Evolutionary conservation across 2,329 filamentous ascomycete species (phyloP).

Genomic region (Scopulariopsis brevicaulis): DNA sequence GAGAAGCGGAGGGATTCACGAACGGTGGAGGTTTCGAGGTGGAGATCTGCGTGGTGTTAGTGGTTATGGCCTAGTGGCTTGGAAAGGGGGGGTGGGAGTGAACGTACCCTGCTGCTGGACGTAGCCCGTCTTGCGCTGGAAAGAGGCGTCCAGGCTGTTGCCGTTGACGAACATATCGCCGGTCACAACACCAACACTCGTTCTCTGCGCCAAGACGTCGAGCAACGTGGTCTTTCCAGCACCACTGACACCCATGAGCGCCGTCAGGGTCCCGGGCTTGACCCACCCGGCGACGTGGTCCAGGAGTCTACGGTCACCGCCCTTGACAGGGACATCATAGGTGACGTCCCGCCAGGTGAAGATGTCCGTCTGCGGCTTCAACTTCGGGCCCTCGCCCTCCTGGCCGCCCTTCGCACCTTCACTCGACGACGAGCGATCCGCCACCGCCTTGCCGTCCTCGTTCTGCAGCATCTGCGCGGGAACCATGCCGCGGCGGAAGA

Average conservation of each 20-base stretch:
- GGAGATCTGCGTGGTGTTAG: constrained; percentile 29
- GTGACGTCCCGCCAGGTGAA: constrained; percentile 74
- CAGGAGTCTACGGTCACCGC: constrained; percentile 53
- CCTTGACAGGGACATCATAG: constrained; percentile 47
- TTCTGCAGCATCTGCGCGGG: constrained; percentile 26
- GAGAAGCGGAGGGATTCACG: constrained; percentile 42
- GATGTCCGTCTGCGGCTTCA: constrained; percentile 36
- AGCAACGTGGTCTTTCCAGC: constrained; percentile 56
- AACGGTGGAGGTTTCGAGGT: constrained; percentile 42
- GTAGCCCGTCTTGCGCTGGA: constrained; percentile 62
- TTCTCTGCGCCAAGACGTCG: constrained; percentile 51
- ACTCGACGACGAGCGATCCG: constrained; percentile 18
- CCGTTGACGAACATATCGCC: constrained; percentile 63
- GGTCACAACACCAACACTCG: constrained; percentile 58
- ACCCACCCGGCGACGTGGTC: constrained; percentile 65
- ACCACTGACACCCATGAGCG: constrained; percentile 45
- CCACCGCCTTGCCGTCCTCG: constrained; percentile 16
- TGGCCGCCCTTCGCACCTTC: constrained; percentile 40
- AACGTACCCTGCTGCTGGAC: constrained; percentile 54
- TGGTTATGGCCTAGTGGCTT: too few relatives aligned
- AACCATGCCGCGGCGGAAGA: constrained; percentile 45
- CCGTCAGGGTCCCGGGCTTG: constrained; percentile 62
- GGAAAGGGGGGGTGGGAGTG: not conserved
- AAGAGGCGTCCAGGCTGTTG: constrained; percentile 51
- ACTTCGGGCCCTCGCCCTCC: constrained; percentile 22